Evolutionary conservation across 2,329 filamentous ascomycete species (phyloP).

Genomic region (Lizonia empirigonia): DNA sequence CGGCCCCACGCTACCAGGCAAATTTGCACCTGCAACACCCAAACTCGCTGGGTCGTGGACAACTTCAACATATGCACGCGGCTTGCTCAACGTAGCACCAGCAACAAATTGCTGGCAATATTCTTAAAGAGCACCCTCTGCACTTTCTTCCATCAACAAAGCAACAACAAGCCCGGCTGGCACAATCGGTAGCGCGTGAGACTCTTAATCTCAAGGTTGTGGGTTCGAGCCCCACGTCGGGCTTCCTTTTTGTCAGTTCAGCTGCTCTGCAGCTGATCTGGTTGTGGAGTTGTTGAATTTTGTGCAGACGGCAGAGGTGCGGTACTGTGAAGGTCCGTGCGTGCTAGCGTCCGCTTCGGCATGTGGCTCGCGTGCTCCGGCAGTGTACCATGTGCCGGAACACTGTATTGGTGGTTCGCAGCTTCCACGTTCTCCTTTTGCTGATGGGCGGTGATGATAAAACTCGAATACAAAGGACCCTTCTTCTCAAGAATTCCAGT

Average conservation of each 20-base stretch:
- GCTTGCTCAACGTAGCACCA: background rate
- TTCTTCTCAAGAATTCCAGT: no score
- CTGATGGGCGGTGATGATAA: background rate
- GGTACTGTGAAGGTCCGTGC: background rate
- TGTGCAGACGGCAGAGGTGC: background rate
- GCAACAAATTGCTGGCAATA: background rate
- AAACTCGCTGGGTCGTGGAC: background rate
- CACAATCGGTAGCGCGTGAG: conserved; percentile 34
- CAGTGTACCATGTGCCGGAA: no score
- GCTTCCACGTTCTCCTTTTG: background rate
- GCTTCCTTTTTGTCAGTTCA: conserved; percentile 16
- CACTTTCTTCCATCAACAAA: conserved; percentile 5
- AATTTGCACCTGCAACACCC: background rate
- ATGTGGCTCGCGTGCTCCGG: no score
- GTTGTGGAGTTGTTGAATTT: background rate
- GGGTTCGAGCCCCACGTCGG: conserved; percentile 58
- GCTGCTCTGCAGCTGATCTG: background rate
- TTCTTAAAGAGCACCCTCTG: background rate
- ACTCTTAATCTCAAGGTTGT: conserved; percentile 40
- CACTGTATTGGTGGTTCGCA: no score
- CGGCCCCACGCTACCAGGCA: background rate
- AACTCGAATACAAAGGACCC: no score
- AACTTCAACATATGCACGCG: background rate
- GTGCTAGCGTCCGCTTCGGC: background rate
- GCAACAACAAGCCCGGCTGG: conserved; percentile 29